These are phyloP conservation scores for Handroanthus guayacan DNA, from an alignment of 257 asterid genomes.

Conservation along the genomic window DNA sequence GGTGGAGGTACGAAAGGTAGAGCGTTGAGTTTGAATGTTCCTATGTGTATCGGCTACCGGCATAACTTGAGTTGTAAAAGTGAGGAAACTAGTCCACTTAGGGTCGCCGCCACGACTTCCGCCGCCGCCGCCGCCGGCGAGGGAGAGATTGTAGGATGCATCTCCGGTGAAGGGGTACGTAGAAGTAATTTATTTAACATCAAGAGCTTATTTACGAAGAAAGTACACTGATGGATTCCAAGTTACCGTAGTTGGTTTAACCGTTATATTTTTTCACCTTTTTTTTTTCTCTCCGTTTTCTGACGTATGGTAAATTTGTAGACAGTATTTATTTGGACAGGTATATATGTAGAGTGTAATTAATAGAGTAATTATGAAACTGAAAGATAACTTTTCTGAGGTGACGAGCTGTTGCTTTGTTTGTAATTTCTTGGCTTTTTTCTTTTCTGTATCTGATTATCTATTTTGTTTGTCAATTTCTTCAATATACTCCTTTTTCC, in stretches of 20 bases:
- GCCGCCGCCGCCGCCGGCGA: slow-evolving; percentile 27
- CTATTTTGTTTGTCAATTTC: neutral
- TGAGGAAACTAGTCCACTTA: slow-evolving; percentile 42
- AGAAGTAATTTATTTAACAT: slow-evolving; percentile 64
- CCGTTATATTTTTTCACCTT: neutral
- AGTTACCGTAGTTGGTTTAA: neutral
- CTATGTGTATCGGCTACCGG: slow-evolving; percentile 76
- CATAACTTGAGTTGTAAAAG: slow-evolving; percentile 60
- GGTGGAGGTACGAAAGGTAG: slow-evolving; percentile 45
- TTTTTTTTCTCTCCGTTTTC: neutral
- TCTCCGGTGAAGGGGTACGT: slow-evolving; percentile 58
- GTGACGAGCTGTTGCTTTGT: neutral
- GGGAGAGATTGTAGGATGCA: slow-evolving; percentile 34
- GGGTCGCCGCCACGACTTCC: slow-evolving; percentile 25
- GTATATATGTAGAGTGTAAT: neutral
- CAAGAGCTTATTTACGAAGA: slow-evolving; percentile 64
- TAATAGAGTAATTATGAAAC: neutral
- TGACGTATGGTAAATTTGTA: neutral
- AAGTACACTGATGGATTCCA: slow-evolving; percentile 50
- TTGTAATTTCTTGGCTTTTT: neutral
- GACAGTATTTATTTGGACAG: neutral
- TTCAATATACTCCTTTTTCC: neutral
- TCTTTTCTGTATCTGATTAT: neutral
- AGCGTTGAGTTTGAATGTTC: slow-evolving; percentile 63
- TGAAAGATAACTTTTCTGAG: neutral